Base-by-base conservation (phyloP, 1,139 yeast species). In the Cylindricascospora bacillispora region DNA sequence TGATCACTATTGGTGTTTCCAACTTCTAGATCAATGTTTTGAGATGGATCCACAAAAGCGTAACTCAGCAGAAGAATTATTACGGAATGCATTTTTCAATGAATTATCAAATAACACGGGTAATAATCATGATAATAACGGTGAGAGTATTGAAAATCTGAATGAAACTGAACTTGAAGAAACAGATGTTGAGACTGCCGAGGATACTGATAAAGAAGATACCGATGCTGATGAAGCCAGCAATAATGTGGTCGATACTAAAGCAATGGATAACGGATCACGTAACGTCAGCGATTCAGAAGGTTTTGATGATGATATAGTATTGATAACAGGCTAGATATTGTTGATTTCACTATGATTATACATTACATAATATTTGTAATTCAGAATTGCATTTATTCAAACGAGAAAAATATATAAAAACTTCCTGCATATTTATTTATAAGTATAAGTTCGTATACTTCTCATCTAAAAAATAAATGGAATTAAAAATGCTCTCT, bases 401-500 rank as follows among this genome's bases (percentile, higher is more conserved):
- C n/a, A n/a, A n/a, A n/a, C n/a, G n/a, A n/a, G n/a, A n/a, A n/a
- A n/a, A n/a, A n/a, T n/a, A n/a, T n/a, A n/a, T n/a, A n/a, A n/a
- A n/a, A n/a, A n/a, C n/a, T n/a, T n/a, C n/a, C 17, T 23, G 24
- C 15, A 29, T 26, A 30, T 11, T 16, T 13, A 26, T 15, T 25
- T 14, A 29, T 21, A n/a, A 12, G 24, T 14, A 12, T 13, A 20
- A 27, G 12, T 14, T 24, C 11, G 25, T 16, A 13, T 27, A 30
- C 7, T 11, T 6, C 6, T 22, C 13, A 22, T 12, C 7, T 36
- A 59, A 25, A 59, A 48, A n/a, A 60, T 33, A 31, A 43, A 57
- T 25, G 65, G 65, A 24, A 60, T 49, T 31, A 60, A 39, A 36
- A 60, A 57, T 4, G 59, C 54, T 40, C 56, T 54, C 27, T 40